Base-by-base conservation (phyloP, 2,329 filamentous ascomycete species). In the Neofusicoccum umdonicola region DNA sequence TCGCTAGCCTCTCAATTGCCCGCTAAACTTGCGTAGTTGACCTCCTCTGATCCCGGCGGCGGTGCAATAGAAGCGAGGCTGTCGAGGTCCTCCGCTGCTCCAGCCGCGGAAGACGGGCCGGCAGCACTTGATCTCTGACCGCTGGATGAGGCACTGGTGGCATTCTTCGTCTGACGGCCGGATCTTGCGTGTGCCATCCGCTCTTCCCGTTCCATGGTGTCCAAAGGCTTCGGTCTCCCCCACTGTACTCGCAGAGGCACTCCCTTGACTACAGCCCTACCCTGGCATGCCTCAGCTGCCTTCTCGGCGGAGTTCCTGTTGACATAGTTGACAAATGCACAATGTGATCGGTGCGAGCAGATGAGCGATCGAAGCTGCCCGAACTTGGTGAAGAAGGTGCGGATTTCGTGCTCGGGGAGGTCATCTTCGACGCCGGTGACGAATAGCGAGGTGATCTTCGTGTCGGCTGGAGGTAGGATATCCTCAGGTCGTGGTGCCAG, bases 361-460 rank as follows among this genome's bases (percentile, higher is more conserved):
- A 99, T 90, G 15, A 99, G 81, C 31, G 93, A 97, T 71, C 95
- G 91, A 66, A 99, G 89, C 73, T 94, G 92, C 68, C 95, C 95
- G 71, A 93, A 93, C 17, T 87, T 86, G 66, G 92, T 88, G 81
- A 99, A 99, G 77, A 96, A 95, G 2, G 92, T 90, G 54, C 95
- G 90, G 31, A 99, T 83, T 72, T 93, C 93, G 78, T 93, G 89
- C 77, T 99, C 95, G 2, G 94, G 93, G 6, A 99, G 83, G 72
- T 99, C 95, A 74, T 99, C 95, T 77, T 99, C 95, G 2, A 99
- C 88, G 8, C 95, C 96, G 0, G 94, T 97, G 35, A 98, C 85
- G 73, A 99, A 99, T 0, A 99, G 85, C 0, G 94, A 97, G 71
- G 92, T 96, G 74, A 99, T 90, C 66, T 91, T 95, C 64, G 83